Evolutionary conservation across 805 yeast species (phyloP).

Genomic region (Yamadazyma sp.): DNA sequence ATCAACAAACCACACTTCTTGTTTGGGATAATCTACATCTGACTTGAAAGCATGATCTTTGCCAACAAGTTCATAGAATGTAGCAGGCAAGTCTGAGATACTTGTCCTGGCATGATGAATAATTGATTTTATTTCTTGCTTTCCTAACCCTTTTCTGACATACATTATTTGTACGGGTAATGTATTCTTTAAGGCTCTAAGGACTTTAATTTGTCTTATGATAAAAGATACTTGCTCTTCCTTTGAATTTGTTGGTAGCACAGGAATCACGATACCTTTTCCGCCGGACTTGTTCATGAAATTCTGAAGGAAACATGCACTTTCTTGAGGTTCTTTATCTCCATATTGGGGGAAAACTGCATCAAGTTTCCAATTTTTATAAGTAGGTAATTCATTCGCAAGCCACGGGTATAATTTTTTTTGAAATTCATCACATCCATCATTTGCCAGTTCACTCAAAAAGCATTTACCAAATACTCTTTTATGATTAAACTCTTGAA

Average conservation of each 20-base stretch:
- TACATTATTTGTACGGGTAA: constrained; percentile 30
- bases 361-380: constrained; percentile 16
- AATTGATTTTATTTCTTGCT: constrained; percentile 12
- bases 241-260: constrained; percentile 15
- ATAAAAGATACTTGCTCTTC: constrained; percentile 17
- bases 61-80: constrained; percentile 6
- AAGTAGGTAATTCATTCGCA: constrained; percentile 20
- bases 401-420: constrained; percentile 28
- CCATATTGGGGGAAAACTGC: neutral
- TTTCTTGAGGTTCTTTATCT: neutral
- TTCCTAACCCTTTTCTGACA: constrained; percentile 8
- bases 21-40: constrained; percentile 18
- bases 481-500: constrained; percentile 19
- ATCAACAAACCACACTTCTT: constrained; percentile 27
- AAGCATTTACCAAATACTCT: constrained; percentile 28
- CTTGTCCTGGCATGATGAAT: constrained; percentile 16
- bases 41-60: constrained; percentile 4
- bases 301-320: constrained; percentile 14
- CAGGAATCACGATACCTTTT: constrained; percentile 31
- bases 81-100: constrained; percentile 12
- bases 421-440: constrained; percentile 14
- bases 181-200: constrained; percentile 23
- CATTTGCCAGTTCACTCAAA: constrained; percentile 3
- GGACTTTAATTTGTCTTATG: constrained; percentile 20
- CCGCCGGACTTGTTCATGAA: constrained; percentile 17